A percentile compares a stretch with the other conserved stretches of the same genome.
Evolutionary conservation across 345 rosid species (phyloP).

Genomic region (Eucalyptus cladocalyx): DNA sequence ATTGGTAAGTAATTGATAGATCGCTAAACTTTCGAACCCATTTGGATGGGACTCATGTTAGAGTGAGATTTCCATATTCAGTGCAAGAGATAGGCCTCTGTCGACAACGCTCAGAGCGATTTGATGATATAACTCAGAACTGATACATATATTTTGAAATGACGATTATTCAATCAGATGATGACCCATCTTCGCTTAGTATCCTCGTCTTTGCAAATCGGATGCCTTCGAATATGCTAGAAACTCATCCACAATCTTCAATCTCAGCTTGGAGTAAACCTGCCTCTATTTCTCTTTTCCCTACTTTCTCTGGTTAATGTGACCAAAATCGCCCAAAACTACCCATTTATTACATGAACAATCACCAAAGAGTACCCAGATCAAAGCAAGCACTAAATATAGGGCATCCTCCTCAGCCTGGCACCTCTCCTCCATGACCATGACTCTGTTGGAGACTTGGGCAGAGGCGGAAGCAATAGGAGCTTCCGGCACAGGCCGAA

Average conservation of each 20-base stretch:
- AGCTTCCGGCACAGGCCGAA: constrained; percentile 81
- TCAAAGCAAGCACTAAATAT: background rate
- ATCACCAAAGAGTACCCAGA: background rate
- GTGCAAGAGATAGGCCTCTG: background rate
- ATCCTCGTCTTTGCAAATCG: background rate
- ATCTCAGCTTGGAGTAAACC: background rate
- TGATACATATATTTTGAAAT: background rate
- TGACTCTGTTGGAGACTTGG: constrained; percentile 83
- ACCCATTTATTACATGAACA: background rate
- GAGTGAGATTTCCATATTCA: background rate
- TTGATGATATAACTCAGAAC: background rate
- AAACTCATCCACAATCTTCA: background rate
- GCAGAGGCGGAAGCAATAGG: constrained; percentile 74
- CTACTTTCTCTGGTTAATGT: background rate
- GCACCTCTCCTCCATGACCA: constrained; percentile 74
- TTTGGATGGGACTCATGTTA: background rate
- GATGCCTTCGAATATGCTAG: background rate
- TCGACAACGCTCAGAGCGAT: background rate
- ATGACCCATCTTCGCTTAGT: background rate
- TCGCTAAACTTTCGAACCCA: background rate
- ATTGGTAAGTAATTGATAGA: background rate
- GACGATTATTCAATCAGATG: background rate
- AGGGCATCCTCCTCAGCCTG: constrained; percentile 19
- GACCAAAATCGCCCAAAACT: background rate
- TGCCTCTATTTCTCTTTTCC: background rate